Base-by-base conservation (phyloP, 2,329 filamentous ascomycete genomes). In the Talaromyces sp. region DNA sequence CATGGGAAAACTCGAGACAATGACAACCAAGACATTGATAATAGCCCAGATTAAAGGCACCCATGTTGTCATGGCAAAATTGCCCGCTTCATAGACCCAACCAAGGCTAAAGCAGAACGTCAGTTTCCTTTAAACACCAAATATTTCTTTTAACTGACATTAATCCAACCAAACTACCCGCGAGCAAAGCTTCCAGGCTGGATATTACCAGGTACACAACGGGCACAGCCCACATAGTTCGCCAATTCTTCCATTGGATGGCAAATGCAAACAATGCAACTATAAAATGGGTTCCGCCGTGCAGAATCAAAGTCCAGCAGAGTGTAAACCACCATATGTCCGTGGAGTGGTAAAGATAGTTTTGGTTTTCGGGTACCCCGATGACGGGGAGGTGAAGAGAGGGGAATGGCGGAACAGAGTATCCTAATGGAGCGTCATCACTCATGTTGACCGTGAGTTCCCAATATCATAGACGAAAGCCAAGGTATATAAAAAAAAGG, bases 11-110 rank as follows among this genome's bases (percentile, higher is more conserved):
- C 91, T 95, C 5, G 92, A 95, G 65, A 96, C 81, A 56, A 96
- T 87, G 53, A 97, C 80, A 33, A 96, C 84, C 54, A 96, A 75
- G 9, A 94, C 87, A 73, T 92, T 96, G 74, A 94, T 89, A 71
- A 91, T 83, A 0, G 87, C 91, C 93, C 93, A 96, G 27, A 93
- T 84, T 70, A 95, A 89, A 0, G 93, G 93, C 57, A 96, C 90
- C 92, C 92, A 96, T 0, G 93, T 96, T 53, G 92, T 94, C 92
- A 96, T 95, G 69, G 87, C 83, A 73, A 94, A 96, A 75, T 89
- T 91, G 51, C 92, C 93, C 2, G 89, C 85, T 68, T 87, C 85
- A 72, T 96, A 96, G 40, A 94, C 85, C 8, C 89, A 90, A 12
- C 90, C 91, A 23, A 96, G 79, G 56, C 90, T 93, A 65, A 53